These are phyloP conservation scores for Salvia splendens DNA, from an alignment of 257 asterid species.

Conservation along the genomic window DNA sequence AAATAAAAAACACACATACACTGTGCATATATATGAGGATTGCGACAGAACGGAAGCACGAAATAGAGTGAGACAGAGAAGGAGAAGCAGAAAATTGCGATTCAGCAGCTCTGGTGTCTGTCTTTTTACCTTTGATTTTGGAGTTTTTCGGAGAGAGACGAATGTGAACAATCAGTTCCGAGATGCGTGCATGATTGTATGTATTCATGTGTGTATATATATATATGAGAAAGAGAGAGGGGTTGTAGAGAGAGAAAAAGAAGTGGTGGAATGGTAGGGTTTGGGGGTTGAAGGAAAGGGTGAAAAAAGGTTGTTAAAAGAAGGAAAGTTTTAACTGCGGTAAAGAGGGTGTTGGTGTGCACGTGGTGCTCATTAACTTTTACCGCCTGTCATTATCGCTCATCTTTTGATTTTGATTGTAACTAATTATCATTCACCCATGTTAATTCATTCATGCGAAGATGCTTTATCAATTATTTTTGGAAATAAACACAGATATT, in stretches of 20 bases:
- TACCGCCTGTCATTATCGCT: slow-evolving; percentile 4
- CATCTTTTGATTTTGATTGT: neutral
- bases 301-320: neutral
- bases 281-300: neutral
- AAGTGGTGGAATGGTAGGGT: neutral
- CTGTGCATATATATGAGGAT: neutral
- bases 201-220: neutral
- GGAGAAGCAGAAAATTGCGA: slow-evolving; percentile 30
- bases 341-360: neutral
- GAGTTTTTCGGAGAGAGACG: slow-evolving; percentile 11
- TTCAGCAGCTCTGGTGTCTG: slow-evolving; percentile 29
- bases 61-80: slow-evolving; percentile 28
- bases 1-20: neutral
- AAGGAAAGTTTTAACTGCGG: neutral
- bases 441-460: too few relatives aligned
- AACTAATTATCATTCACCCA: neutral
- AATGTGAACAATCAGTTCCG: slow-evolving; percentile 44
- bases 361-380: neutral
- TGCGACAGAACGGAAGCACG: slow-evolving; percentile 25
- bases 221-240: neutral
- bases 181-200: slow-evolving; percentile 40
- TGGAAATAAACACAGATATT: rapidly evolving
- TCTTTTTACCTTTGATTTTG: slow-evolving; percentile 42
- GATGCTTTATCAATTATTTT: too few relatives aligned
- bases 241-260: slow-evolving; percentile 3